phyloP scores from a whole-genome alignment of 1,139 yeast genomes.

The Yamadazyma dushanensis region DNA sequence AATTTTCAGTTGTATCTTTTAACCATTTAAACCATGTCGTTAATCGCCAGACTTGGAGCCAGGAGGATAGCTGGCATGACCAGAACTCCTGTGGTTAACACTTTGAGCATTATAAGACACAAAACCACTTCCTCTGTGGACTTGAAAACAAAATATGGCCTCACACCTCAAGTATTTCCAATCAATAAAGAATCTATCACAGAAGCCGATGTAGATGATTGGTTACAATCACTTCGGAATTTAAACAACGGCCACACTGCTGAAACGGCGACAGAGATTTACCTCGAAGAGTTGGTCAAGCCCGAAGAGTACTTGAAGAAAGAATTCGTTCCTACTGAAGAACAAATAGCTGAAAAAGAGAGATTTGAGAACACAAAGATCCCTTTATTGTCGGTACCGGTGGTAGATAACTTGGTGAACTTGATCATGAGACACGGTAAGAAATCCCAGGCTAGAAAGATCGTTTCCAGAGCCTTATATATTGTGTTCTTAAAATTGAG shows the following conservation, averaged over 20 bases:
- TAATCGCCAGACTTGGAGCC: constrained; percentile 7
- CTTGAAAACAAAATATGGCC: constrained; percentile 14
- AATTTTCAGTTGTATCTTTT: constrained; percentile 1
- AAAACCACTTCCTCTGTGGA: constrained; percentile 2
- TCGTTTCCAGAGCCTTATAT: constrained; percentile 76
- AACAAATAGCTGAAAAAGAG: constrained; percentile 58
- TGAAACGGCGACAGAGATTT: constrained; percentile 43
- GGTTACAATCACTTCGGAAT: constrained; percentile 62
- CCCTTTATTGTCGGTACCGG: constrained; percentile 67
- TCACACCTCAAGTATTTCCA: constrained; percentile 42
- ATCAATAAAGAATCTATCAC: constrained; percentile 36
- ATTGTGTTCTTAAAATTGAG: constrained; percentile 72
- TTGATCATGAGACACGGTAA: constrained; percentile 92
- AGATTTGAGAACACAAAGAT: constrained; percentile 51
- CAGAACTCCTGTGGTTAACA: not conserved
- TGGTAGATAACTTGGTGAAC: constrained; percentile 75
- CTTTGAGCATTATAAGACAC: not conserved
- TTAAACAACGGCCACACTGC: constrained; percentile 41
- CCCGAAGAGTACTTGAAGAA: constrained; percentile 39
- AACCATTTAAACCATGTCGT: constrained; percentile 2
- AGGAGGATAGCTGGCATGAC: constrained; percentile 3
- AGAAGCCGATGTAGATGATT: constrained; percentile 64
- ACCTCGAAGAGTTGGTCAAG: constrained; percentile 37
- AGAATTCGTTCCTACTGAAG: constrained; percentile 54
- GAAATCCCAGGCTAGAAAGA: constrained; percentile 76